A percentile compares a stretch with the other conserved stretches of the same genome.
Evolutionary conservation across 352 stramenopile genomes (phyloP).

Genomic region (Phytophthora hybrid): DNA sequence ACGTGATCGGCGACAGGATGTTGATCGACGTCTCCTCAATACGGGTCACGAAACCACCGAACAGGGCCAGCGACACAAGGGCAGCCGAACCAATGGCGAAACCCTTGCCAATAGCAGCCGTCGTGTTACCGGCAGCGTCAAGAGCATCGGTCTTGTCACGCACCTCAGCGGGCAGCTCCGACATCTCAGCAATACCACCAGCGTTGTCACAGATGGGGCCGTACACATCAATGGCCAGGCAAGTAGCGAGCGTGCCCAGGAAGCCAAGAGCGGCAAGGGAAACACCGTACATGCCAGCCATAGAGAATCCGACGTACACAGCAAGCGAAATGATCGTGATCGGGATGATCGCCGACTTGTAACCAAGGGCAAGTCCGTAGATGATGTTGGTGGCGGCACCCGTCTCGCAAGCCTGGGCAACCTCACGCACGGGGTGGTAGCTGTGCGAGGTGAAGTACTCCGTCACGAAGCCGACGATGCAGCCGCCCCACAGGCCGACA

Average conservation of each 20-base stretch:
- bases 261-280: slow-evolving; percentile 98
- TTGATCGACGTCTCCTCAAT: slow-evolving; percentile 97
- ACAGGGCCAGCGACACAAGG: slow-evolving; percentile 98
- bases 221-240: slow-evolving; percentile 99
- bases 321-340: slow-evolving; percentile 98
- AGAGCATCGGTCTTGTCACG: slow-evolving; percentile 99
- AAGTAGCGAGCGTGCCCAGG: slow-evolving; percentile 98
- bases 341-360: slow-evolving; percentile 99
- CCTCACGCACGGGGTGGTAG: slow-evolving; percentile 96
- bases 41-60: slow-evolving; percentile 98
- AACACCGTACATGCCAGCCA: slow-evolving; percentile 98
- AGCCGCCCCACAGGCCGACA: slow-evolving; percentile 96
- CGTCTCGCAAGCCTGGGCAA: slow-evolving; percentile 98
- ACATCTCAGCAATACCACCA: slow-evolving; percentile 99
- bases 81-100: slow-evolving; percentile 99
- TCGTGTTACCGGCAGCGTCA: slow-evolving; percentile 99
- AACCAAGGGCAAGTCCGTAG: slow-evolving; percentile 99
- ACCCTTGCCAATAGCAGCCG: slow-evolving; percentile 99
- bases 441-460: slow-evolving; percentile 99
- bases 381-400: slow-evolving; percentile 99
- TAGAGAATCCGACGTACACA: slow-evolving; percentile 97
- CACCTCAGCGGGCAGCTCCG: slow-evolving; percentile 96
- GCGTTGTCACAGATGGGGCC: slow-evolving; percentile 99
- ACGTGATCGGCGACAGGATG: slow-evolving; percentile 98
- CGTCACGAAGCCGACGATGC: slow-evolving; percentile 98